Percentiles rank a stretch among this genome's conserved stretches.
phyloP scores from a whole-genome alignment of 352 stramenopile species.

The Achlya hypogyna region DNA sequence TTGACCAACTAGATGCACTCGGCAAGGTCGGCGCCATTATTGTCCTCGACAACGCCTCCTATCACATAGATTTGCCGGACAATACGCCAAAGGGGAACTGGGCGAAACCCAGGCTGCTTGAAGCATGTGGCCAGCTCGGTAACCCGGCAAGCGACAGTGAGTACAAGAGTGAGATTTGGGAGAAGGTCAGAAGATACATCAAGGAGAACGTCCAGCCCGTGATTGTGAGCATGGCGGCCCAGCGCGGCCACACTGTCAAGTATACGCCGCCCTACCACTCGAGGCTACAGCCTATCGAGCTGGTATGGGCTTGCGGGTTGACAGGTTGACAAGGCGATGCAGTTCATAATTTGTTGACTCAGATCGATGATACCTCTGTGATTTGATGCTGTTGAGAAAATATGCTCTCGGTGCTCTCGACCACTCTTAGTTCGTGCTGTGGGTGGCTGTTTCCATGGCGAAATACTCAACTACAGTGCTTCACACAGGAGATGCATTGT shows the following conservation, averaged over 20 bases:
- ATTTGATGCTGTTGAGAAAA: too few species aligned
- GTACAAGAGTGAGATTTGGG: not conserved
- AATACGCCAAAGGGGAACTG: not conserved
- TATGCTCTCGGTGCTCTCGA: too few species aligned
- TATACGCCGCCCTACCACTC: not conserved
- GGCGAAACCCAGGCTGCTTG: not conserved
- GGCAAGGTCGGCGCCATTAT: not conserved
- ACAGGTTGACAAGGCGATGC: too few species aligned
- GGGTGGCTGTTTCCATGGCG: too few species aligned
- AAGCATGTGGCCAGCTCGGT: not conserved
- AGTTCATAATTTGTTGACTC: too few species aligned
- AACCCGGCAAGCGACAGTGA: too few species aligned
- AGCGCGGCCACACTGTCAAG: conserved; percentile 1
- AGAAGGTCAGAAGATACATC: not conserved
- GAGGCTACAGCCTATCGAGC: not conserved
- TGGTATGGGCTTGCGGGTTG: conserved; percentile 10
- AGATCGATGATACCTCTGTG: too few species aligned
- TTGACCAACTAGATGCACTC: not conserved
- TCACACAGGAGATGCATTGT: too few species aligned
- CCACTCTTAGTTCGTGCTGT: too few species aligned
- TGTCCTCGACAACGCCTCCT: not conserved
- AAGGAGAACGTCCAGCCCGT: not conserved
- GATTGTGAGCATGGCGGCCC: not conserved
- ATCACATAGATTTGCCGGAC: not conserved
- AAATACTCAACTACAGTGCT: too few species aligned